Conservation (phyloP, 106 monocot species). For the Amphibolis antarctica region DNA sequence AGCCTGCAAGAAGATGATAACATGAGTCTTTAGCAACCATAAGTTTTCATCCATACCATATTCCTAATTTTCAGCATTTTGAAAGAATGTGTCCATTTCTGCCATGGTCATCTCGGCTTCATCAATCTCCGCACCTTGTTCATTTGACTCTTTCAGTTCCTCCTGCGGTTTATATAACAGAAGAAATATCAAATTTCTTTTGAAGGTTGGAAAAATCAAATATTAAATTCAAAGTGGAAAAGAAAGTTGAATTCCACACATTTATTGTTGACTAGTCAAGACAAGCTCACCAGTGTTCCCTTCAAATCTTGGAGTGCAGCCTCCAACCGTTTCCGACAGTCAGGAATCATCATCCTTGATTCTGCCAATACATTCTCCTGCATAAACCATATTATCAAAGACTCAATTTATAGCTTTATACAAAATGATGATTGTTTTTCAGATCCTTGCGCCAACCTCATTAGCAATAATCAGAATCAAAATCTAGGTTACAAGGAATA, state of each 20-base stretch:
- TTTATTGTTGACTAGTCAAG: background rate
- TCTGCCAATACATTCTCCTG: constrained; percentile 97
- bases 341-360: constrained; percentile 98
- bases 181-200: too few relatives aligned
- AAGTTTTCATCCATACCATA: too few relatives aligned
- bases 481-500: background rate
- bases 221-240: background rate
- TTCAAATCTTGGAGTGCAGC: constrained; percentile 75
- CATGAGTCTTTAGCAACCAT: too few relatives aligned
- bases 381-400: constrained; percentile 2
- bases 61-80: constrained; percentile 23
- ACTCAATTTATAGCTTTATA: background rate
- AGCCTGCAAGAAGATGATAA: too few relatives aligned
- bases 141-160: constrained; percentile 60
- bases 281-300: constrained; percentile 44
- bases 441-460: background rate
- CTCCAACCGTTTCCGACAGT: constrained; percentile 80
- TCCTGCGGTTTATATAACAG: constrained; percentile 26
- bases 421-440: background rate
- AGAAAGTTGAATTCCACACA: background rate
- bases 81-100: constrained; percentile 60
- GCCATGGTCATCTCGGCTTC: constrained; percentile 58
- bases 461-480: background rate
- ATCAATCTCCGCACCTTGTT: constrained; percentile 47
- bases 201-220: too few relatives aligned